Base-by-base conservation (phyloP, 2,329 filamentous ascomycete genomes). In the Fusarium camptoceras region DNA sequence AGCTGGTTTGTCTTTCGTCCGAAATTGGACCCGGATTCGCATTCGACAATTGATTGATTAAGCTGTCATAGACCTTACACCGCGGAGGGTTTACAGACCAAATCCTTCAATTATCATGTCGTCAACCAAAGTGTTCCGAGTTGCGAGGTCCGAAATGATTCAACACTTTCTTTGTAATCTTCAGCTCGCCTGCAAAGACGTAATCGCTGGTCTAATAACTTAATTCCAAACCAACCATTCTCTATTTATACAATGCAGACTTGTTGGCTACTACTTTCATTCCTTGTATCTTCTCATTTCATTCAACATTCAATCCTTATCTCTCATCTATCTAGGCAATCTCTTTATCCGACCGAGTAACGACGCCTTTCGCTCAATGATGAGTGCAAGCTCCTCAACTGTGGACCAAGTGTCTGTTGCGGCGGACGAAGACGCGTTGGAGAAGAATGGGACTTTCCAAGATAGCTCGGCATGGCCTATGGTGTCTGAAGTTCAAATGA, bases 331-430 rank as follows among this genome's bases (percentile, higher is more conserved):
- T 18, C 18, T n/a, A 37, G 18, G 18, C 9, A 34, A 18, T 34
- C 9, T 6, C 7, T 30, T 18, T 34, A 8, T 10, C 16, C 4
- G 10, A 34, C 11, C 34, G 5, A n/a, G 18, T 6, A n/a, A 11
- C 5, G 3, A 5, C 34, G 9, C 16, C 10, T 9, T 37, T 14
- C 0, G 3, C 9, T 2, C 15, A 1, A 54, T 10, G 18, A 59
- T 57, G 56, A 59, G 56, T 11, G 16, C 31, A 1, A 57, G 18
- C 8, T 59, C 56, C 2, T 59, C 51, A 8, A 31, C 51, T 3
- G 42, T 31, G 2, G 41, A 46, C 5, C 28, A 57, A 1, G 56
- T 20, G 24, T 59, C 51, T 0, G 57, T 57, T 6, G 14, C 30
- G 10, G 50, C 56, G 0, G 55, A 54, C 11, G 28, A 44, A 15